Evolutionary conservation across 192 early-diverging fungal genomes (phyloP).

Genomic region (Rhizophagus clarus): DNA sequence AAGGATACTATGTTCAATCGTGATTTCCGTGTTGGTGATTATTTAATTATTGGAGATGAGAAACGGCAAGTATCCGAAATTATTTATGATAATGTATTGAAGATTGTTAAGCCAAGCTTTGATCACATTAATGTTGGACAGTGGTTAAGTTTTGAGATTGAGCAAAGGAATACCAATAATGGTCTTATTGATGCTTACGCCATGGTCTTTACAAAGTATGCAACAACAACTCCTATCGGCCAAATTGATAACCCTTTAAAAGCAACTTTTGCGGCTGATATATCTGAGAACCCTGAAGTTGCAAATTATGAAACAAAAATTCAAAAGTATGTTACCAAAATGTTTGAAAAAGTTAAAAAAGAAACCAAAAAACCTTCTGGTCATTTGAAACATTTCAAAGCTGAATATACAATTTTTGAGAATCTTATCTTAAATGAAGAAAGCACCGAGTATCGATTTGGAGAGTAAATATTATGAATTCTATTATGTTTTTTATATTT

Average conservation of each 20-base stretch:
- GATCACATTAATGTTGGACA: background rate
- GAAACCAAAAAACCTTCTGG: constrained; percentile 25
- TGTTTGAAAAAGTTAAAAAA: constrained; percentile 19
- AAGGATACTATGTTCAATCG: constrained; percentile 17
- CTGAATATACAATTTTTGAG: background rate
- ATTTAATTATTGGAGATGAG: constrained; percentile 26
- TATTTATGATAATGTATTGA: constrained; percentile 16
- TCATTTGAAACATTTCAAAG: constrained; percentile 14
- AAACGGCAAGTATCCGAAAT: constrained; percentile 23
- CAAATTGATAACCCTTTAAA: background rate
- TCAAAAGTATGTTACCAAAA: constrained; percentile 10
- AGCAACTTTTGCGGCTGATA: constrained; percentile 13
- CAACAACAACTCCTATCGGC: constrained; percentile 4
- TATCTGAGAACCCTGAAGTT: background rate
- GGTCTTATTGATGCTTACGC: constrained; percentile 28
- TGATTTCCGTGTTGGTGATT: constrained; percentile 13
- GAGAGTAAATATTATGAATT: constrained; percentile 15
- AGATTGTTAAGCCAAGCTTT: background rate
- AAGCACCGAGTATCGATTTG: background rate
- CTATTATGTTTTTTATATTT: background rate
- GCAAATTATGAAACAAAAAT: background rate
- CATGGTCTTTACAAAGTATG: constrained; percentile 28
- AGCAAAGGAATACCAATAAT: constrained; percentile 17
- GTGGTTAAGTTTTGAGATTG: constrained; percentile 1
- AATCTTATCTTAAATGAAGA: background rate